Evolutionary conservation across 352 stramenopile species (phyloP), one percentile per base, ranked within the genome.

Genomic region (Plasmopara muralis): DNA sequence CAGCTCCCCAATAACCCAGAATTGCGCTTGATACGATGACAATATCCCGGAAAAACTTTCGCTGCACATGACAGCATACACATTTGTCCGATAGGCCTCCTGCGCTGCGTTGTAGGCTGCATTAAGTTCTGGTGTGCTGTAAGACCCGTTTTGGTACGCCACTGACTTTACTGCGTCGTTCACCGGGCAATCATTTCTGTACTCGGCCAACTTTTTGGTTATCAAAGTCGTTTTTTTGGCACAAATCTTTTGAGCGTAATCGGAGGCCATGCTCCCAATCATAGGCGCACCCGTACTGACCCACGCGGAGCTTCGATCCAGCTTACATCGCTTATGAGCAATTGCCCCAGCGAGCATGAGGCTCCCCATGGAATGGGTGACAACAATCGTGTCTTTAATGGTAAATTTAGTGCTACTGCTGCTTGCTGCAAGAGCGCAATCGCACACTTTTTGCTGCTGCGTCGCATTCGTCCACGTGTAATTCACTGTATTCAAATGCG

Each of bases 1-100:
- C 35, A 67, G 25, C 13, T 41, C 9, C 14, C 55, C 60, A 18
- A 70, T 34, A 0, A 69, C 8, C 57, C 53, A 55, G 39, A 70
- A 58, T 8, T 37, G 35, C 6, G 29, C 30, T 53, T 60, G 51
- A 16, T 71, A 60, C 6, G 49, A 51, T 0, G 66, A 70, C 10
- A 71, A 14, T 6, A 81, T 55, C 5, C 70, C 68, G 3, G 37
- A 50, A 47, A 56, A 68, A 5, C 42, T 47, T 39, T 54, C 47
- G 14, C 70, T 68, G 50, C 70, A 77, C 16, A 74, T 68, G 13
- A 57, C 59, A 18, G 53, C 58, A 5, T 47, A 63, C 34, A 69
- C 59, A 25, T 72, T 46, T 44, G 38, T 55, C 13, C 43, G 52
- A 62, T 74, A 60, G 0, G 53, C 60, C 18, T 51, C 41, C 34